phyloP scores from a whole-genome alignment of 1,139 yeast genomes.

The Saccharomyces uvarum region DNA sequence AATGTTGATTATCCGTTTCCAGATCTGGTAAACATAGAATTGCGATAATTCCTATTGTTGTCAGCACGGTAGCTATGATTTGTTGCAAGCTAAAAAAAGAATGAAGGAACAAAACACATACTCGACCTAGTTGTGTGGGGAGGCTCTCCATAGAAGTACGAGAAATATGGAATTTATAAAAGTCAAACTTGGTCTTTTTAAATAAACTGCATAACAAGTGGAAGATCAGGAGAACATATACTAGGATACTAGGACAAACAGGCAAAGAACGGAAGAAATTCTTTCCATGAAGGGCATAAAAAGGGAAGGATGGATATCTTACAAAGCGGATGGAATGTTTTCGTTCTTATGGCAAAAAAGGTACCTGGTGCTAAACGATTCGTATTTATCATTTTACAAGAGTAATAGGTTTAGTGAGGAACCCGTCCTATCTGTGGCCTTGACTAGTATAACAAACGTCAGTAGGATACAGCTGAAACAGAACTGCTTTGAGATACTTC shows the following conservation, averaged over 20 bases:
- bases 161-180: not conserved
- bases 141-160: not conserved
- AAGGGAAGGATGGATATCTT: conserved; percentile 68
- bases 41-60: conserved; percentile 1
- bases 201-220: not conserved
- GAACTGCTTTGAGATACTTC: conserved; percentile 68
- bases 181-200: not conserved
- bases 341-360: conserved; percentile 87
- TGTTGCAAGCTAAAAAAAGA: not conserved
- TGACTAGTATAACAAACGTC: conserved; percentile 46
- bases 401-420: conserved; percentile 43
- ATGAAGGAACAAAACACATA: not conserved
- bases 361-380: conserved; percentile 65
- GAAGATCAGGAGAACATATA: not conserved
- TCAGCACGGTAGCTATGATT: not conserved
- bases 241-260: not conserved
- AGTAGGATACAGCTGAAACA: conserved; percentile 58
- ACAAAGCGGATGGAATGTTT: conserved; percentile 80
- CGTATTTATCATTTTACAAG: conserved; percentile 65
- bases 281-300: not conserved
- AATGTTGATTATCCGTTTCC: not conserved
- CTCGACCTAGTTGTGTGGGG: not conserved
- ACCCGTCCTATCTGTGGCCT: conserved; percentile 43
- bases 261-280: conserved; percentile 4
- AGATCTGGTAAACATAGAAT: not conserved